phyloP scores from a whole-genome alignment of 352 stramenopile genomes.

The Globisporangium carolinianum region DNA sequence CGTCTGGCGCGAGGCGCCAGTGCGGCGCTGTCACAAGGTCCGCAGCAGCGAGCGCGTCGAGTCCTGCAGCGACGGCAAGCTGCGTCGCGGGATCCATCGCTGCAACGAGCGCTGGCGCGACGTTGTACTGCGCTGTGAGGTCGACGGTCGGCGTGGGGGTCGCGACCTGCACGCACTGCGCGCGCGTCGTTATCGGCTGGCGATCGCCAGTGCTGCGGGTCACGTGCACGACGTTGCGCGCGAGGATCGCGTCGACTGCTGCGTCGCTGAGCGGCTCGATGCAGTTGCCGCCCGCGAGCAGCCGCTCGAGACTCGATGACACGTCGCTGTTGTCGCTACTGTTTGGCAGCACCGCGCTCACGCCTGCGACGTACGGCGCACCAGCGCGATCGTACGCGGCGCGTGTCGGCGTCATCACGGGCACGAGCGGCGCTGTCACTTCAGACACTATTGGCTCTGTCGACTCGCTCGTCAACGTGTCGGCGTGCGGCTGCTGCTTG shows the following conservation, averaged over 20 bases:
- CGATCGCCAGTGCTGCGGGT: constrained; percentile 34
- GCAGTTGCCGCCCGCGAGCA: constrained; percentile 90
- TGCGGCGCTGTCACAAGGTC: constrained; percentile 69
- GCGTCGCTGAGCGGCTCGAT: constrained; percentile 73
- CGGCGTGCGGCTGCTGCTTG: constrained; percentile 25
- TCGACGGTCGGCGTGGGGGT: constrained; percentile 78
- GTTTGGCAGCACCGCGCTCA: constrained; percentile 82
- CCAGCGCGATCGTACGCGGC: constrained; percentile 45
- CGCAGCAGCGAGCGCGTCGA: constrained; percentile 92
- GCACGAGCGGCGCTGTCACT: constrained; percentile 5
- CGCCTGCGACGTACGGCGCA: constrained; percentile 86
- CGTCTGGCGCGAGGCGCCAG: constrained; percentile 86
- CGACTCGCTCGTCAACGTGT: constrained; percentile 15
- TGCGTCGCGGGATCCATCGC: constrained; percentile 95
- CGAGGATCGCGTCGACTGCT: constrained; percentile 81
- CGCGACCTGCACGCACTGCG: constrained; percentile 87
- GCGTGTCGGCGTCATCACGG: constrained; percentile 13
- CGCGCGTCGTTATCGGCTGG: constrained; percentile 28
- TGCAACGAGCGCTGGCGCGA: constrained; percentile 81
- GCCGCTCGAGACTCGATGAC: constrained; percentile 67
- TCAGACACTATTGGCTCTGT: constrained; percentile 20
- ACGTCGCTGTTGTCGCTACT: constrained; percentile 36
- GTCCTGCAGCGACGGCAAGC: constrained; percentile 90
- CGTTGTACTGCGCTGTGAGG: constrained; percentile 69
- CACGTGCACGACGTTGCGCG: constrained; percentile 91